These are phyloP conservation scores for Harringtonia lauricola DNA, from an alignment of 2,329 filamentous ascomycete genomes.

Conservation along the genomic window DNA sequence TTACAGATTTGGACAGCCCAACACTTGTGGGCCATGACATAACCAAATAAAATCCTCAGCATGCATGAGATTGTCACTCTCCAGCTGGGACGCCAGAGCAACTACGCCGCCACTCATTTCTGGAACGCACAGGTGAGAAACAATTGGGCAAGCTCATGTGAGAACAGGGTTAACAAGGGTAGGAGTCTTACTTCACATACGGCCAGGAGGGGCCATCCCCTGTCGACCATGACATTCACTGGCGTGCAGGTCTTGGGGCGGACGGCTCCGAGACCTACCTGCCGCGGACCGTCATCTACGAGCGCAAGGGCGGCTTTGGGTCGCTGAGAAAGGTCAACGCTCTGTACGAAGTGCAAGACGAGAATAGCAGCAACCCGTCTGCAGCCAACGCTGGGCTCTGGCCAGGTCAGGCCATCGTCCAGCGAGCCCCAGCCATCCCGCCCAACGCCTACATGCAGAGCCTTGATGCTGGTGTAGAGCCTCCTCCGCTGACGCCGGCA, in stretches of 20 bases:
- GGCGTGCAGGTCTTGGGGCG: conserved; percentile 68
- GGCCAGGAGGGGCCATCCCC: conserved; percentile 47
- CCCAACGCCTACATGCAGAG: conserved; percentile 68
- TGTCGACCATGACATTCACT: conserved; percentile 79
- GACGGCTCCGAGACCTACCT: conserved; percentile 88
- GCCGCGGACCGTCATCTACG: conserved; percentile 84
- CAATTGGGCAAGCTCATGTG: too few species aligned
- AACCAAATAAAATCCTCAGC: not conserved
- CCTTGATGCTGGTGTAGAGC: conserved; percentile 58
- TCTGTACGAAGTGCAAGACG: conserved; percentile 55
- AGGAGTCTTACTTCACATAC: conserved; percentile 98
- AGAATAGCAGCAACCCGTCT: conserved; percentile 9
- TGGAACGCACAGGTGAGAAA: conserved; percentile 80
- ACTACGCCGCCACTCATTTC: conserved; percentile 91
- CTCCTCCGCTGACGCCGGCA: conserved; percentile 51
- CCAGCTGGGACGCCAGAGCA: conserved; percentile 85
- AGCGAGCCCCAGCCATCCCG: conserved; percentile 55
- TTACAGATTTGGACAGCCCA: too few species aligned
- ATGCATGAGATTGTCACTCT: conserved; percentile 96
- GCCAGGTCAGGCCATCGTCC: conserved; percentile 56
- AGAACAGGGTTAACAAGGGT: not conserved
- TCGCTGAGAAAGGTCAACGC: conserved; percentile 79
- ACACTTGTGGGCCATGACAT: too few species aligned
- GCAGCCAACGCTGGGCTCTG: conserved; percentile 6
- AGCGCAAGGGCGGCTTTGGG: conserved; percentile 88